Conservation (phyloP, 176 grass and related monocot species). For the Avena atlantica region DNA sequence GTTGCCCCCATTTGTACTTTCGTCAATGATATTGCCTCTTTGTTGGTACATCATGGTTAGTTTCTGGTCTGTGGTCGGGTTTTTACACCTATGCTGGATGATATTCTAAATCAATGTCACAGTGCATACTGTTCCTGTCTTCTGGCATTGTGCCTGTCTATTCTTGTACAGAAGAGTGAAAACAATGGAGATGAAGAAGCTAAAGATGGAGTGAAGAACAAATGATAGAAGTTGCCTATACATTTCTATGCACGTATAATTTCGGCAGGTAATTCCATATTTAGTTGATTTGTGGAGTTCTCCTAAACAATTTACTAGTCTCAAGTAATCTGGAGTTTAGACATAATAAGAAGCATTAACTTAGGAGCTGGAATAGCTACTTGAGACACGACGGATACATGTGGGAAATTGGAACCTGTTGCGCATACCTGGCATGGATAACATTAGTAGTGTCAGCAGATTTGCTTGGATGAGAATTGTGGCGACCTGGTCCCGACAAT, state of each 20-base stretch:
- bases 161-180: constrained; percentile 23
- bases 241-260: background rate
- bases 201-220: constrained; percentile 15
- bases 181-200: background rate
- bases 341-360: constrained; percentile 13
- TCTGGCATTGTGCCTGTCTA: background rate
- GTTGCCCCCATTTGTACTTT: constrained; percentile 26
- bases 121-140: constrained; percentile 1
- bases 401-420: constrained; percentile 9
- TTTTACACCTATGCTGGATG: background rate
- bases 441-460: background rate
- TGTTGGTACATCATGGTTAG: background rate
- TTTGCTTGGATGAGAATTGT: constrained; percentile 37
- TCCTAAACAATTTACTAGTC: constrained; percentile 15
- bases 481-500: constrained; percentile 10
- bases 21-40: background rate
- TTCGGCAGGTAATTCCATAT: constrained; percentile 6
- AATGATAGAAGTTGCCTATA: background rate
- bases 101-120: constrained; percentile 4
- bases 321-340: background rate
- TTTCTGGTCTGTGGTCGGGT: background rate
- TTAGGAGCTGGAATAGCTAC: constrained; percentile 1
- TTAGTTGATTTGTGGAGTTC: background rate
- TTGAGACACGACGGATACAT: background rate
- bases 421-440: background rate